A percentile compares a stretch with the other conserved stretches of the same genome.
Conservation (phyloP, 2,329 filamentous ascomycete species). For the Talaromyces amestolkiae region DNA sequence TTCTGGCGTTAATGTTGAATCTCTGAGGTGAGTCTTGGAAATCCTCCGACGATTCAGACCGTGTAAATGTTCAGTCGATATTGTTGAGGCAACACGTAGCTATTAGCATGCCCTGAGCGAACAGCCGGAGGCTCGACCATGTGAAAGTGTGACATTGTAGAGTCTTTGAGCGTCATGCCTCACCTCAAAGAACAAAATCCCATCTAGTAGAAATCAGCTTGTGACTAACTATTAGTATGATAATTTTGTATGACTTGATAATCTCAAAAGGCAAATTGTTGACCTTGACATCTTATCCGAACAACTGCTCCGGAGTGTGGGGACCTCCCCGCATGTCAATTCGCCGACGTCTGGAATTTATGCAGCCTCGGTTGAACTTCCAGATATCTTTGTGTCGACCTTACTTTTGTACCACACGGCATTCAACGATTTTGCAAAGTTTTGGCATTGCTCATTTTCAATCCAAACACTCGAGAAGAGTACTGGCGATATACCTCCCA, state of each 20-base stretch:
- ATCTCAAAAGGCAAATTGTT: neutral
- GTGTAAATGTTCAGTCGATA: neutral
- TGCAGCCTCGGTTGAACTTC: conserved; percentile 8
- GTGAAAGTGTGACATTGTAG: neutral
- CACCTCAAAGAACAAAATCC: too few relatives aligned
- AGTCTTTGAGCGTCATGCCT: neutral
- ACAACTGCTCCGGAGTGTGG: neutral
- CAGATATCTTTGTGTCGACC: neutral
- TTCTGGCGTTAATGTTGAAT: neutral
- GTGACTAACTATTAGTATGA: neutral
- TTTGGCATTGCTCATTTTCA: neutral
- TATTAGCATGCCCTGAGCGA: neutral
- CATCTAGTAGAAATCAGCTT: neutral
- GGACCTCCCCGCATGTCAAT: conserved; percentile 8
- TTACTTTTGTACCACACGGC: neutral
- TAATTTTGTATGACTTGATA: neutral
- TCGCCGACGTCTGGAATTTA: neutral
- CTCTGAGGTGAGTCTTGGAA: neutral
- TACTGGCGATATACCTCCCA: neutral
- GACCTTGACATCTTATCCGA: neutral
- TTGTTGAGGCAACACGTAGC: neutral
- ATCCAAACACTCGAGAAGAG: neutral
- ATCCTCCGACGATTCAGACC: neutral
- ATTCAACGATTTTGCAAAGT: neutral
- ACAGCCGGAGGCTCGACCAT: neutral